Evolutionary conservation across 2,329 filamentous ascomycete genomes (phyloP), one percentile per base, ranked within the genome.

Genomic region (Diaporthe ilicicola): DNA sequence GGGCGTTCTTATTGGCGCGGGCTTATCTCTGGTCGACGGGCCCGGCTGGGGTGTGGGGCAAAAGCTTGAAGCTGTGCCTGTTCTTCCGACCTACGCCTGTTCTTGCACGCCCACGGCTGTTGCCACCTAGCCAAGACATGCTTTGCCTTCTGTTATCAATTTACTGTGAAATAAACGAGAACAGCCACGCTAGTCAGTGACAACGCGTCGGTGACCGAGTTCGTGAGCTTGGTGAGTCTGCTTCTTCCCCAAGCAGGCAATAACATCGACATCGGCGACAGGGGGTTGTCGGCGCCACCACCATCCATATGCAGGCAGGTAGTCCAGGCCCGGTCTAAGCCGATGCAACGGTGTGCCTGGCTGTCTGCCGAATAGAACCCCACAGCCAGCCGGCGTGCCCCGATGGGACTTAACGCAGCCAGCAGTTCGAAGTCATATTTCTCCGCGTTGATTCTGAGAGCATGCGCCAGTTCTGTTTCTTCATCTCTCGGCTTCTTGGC

Each of bases 321-420:
- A 34, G 9, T 34, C 32, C 32, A 34, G 24, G 22, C 37, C 37
- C 37, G 55, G 55, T 61, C 27, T 17, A 2, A 24, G 10, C 6
- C 55, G 55, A 61, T 61, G 55, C 27, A 61, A 61, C 59, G n/a
- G n/a, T 48, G 4, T 7, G 8, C 8, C 56, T 34, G 56, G 56
- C n/a, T 32, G 27, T 3, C 44, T 48, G 44, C 42, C 42, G 59
- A 48, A 15, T 10, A 22, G 24, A 12, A 50, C 44, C 59, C 55
- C 59, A 64, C 59, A 64, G 59, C 50, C 48, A 64, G 59, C 13
- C 59, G 27, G 59, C n/a, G 29, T 15, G 7, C 42, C 39, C 42
- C 44, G 29, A n/a, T 10, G 29, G 17, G 13, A 12, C 10, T 4
- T 24, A 8, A 22, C 27, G 46, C 42, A 6, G 56, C 56, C n/a